phyloP scores from a whole-genome alignment of 148 eudicot genomes.

The Vaccinium macrocarpon region DNA sequence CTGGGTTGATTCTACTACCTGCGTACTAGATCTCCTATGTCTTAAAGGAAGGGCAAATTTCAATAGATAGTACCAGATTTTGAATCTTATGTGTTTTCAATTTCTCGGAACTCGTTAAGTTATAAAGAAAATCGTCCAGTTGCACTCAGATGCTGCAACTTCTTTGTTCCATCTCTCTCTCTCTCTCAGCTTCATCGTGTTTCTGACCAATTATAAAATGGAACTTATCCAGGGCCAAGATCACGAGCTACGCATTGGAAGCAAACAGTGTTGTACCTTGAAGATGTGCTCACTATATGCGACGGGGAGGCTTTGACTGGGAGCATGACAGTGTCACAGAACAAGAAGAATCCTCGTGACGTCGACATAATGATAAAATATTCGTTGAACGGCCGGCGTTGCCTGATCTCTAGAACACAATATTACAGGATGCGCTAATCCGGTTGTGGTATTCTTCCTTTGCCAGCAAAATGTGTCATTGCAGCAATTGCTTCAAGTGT shows the following conservation, averaged over 20 bases:
- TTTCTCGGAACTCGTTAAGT: not conserved
- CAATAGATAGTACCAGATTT: not conserved
- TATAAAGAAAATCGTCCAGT: not conserved
- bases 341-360: constrained; percentile 96
- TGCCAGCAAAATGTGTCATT: not conserved
- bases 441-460: not conserved
- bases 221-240: constrained; percentile 62
- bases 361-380: constrained; percentile 78
- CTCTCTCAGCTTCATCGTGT: not conserved
- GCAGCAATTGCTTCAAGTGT: not conserved
- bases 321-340: constrained; percentile 74
- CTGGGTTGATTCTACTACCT: not conserved
- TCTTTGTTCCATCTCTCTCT: not conserved
- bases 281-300: constrained; percentile 79
- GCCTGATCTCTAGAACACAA: constrained; percentile 72
- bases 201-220: not conserved
- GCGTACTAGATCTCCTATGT: not conserved
- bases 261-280: constrained; percentile 92
- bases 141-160: not conserved
- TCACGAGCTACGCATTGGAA: constrained; percentile 94
- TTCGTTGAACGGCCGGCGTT: constrained; percentile 67
- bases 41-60: not conserved
- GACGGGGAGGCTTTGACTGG: constrained; percentile 78
- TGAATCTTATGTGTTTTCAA: not conserved
- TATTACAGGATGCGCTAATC: constrained; percentile 71